A percentile compares a stretch with the other conserved stretches of the same genome.
These are phyloP conservation scores for Raddia distichophylla DNA, from an alignment of 176 grass and related monocot species.

Conservation along the genomic window DNA sequence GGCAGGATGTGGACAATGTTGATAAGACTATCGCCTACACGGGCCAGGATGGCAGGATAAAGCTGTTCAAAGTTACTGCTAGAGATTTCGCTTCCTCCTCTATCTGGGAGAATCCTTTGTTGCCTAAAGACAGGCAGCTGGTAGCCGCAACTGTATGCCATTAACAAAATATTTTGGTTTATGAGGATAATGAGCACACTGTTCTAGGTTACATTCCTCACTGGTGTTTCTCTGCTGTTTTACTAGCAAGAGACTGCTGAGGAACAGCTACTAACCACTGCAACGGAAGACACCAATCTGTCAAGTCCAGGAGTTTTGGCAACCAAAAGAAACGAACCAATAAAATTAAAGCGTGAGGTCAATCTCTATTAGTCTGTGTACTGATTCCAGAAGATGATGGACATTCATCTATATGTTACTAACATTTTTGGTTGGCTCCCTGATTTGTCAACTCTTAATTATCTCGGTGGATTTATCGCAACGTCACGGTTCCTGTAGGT, in stretches of 20 bases:
- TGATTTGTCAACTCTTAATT: not conserved
- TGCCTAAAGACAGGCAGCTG: slow-evolving; percentile 5
- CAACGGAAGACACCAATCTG: slow-evolving; percentile 37
- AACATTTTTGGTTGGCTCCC: not conserved
- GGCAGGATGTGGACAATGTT: slow-evolving; percentile 30
- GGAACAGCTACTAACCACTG: slow-evolving; percentile 12
- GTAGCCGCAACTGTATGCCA: not conserved
- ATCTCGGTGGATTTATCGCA: not conserved
- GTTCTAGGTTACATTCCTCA: slow-evolving; percentile 26
- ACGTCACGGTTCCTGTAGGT: slow-evolving; percentile 41
- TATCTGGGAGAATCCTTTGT: slow-evolving; percentile 56
- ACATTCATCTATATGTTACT: not conserved
- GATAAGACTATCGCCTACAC: slow-evolving; percentile 60
- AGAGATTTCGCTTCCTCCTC: slow-evolving; percentile 63
- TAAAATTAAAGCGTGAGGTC: slow-evolving; percentile 72
- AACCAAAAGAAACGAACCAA: slow-evolving; percentile 36
- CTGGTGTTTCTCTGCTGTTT: not conserved
- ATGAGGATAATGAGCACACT: not conserved
- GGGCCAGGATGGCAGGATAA: slow-evolving; percentile 54
- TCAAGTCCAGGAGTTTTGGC: slow-evolving; percentile 32
- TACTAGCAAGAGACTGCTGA: slow-evolving; percentile 30
- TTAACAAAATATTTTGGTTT: not conserved
- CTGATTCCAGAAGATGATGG: not conserved
- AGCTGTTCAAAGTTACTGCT: slow-evolving; percentile 60
- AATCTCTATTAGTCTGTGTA: slow-evolving; percentile 1